Conservation (phyloP, 2,329 filamentous ascomycete genomes). For the Aspergillus pseudoviridinutans region DNA sequence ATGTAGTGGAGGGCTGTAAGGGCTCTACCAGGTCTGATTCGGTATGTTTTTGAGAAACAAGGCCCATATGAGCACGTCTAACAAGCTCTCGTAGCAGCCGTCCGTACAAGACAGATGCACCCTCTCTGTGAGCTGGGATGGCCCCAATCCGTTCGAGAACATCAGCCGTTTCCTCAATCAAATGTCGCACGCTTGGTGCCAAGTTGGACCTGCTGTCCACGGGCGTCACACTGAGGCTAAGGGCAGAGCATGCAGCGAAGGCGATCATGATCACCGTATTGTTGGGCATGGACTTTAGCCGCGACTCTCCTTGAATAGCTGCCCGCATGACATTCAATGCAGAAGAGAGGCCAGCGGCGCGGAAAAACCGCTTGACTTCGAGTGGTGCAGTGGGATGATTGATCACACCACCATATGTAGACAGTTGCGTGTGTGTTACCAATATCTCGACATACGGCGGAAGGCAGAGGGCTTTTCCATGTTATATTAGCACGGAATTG, state of each 20-base stretch:
- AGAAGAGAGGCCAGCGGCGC: slow-evolving; percentile 66
- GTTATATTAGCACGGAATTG: slow-evolving; percentile 37
- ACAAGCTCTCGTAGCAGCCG: slow-evolving; percentile 51
- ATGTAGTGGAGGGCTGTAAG: slow-evolving; percentile 8
- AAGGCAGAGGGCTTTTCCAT: slow-evolving; percentile 42
- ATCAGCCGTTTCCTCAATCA: slow-evolving; percentile 65
- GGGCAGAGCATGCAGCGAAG: slow-evolving; percentile 66
- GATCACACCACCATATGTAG: slow-evolving; percentile 70
- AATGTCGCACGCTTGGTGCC: slow-evolving; percentile 58
- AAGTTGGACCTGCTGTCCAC: slow-evolving; percentile 54
- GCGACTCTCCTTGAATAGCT: slow-evolving; percentile 66
- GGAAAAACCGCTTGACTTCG: slow-evolving; percentile 69
- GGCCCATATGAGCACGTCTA: slow-evolving; percentile 31
- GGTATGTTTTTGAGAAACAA: slow-evolving; percentile 10
- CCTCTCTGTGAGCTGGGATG: slow-evolving; percentile 62
- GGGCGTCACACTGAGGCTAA: slow-evolving; percentile 60
- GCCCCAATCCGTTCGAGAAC: slow-evolving; percentile 67
- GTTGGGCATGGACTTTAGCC: slow-evolving; percentile 72
- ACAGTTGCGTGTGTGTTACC: slow-evolving; percentile 67
- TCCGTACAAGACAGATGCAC: slow-evolving; percentile 59
- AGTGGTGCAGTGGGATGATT: slow-evolving; percentile 68
- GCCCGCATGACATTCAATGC: slow-evolving; percentile 71
- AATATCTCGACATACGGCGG: slow-evolving; percentile 73
- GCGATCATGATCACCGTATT: slow-evolving; percentile 77
- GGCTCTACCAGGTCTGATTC: slow-evolving; percentile 11